Evolutionary conservation across 1,284 basidiomycete genomes (phyloP).

Genomic region (Ustilago trichophora): DNA sequence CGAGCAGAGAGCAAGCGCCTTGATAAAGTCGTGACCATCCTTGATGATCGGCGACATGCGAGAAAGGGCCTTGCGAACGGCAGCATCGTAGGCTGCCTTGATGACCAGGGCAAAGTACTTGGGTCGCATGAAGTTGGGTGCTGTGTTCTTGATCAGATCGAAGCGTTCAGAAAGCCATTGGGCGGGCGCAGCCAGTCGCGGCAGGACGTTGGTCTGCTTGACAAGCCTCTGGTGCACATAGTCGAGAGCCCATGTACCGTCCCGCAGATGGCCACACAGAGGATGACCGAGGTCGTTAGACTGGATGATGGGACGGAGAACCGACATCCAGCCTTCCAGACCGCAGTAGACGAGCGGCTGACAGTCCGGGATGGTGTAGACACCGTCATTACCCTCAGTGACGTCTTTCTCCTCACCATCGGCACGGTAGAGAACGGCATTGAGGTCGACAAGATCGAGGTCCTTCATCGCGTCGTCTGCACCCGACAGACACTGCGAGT

Average conservation of each 20-base stretch:
- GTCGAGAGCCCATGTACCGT: conserved; percentile 60
- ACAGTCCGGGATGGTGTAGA: conserved; percentile 48
- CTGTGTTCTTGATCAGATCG: conserved; percentile 49
- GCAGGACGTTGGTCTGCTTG: conserved; percentile 68
- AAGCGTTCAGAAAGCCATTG: conserved; percentile 59
- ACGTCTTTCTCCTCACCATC: conserved; percentile 62
- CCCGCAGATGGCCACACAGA: conserved; percentile 56
- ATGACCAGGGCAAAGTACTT: conserved; percentile 63
- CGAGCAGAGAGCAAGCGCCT: conserved; percentile 54
- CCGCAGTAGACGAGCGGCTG: conserved; percentile 57
- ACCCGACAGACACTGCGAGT: conserved; percentile 45
- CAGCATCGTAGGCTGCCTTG: conserved; percentile 55
- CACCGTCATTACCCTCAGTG: conserved; percentile 54
- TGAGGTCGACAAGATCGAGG: conserved; percentile 57
- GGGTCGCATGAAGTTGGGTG: conserved; percentile 60
- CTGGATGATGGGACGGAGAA: conserved; percentile 46
- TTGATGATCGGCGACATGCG: conserved; percentile 56
- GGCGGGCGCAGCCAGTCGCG: conserved; percentile 44
- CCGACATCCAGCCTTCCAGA: conserved; percentile 59
- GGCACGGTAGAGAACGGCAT: conserved; percentile 59
- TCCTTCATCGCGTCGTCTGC: conserved; percentile 53
- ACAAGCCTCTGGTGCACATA: conserved; percentile 71
- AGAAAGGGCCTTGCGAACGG: conserved; percentile 42
- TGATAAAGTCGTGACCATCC: conserved; percentile 58
- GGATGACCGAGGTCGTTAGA: conserved; percentile 61